A percentile compares a stretch with the other conserved stretches of the same genome.
Evolutionary conservation across 371 early-diverging fungal species (phyloP).

Genomic region (Chytridiales sp.): DNA sequence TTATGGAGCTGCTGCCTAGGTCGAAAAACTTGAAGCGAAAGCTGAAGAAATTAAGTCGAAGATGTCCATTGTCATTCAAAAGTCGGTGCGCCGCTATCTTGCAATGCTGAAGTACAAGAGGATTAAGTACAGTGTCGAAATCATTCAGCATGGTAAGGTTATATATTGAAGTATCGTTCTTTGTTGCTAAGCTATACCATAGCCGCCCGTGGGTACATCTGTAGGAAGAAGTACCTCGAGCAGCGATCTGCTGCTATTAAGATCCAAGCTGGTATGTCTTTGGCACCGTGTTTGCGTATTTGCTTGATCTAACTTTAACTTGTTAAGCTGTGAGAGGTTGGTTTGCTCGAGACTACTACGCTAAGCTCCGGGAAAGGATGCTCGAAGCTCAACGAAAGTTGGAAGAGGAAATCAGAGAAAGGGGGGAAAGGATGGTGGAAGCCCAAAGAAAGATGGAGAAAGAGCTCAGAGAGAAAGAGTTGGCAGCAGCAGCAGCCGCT

Average conservation of each 20-base stretch:
- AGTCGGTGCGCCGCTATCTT: slow-evolving; percentile 22
- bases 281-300: neutral
- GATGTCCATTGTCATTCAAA: slow-evolving; percentile 42
- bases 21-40: slow-evolving; percentile 25
- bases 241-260: slow-evolving; percentile 27
- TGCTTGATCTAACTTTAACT: neutral
- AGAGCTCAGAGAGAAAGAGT: neutral
- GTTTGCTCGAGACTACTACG: slow-evolving; percentile 45
- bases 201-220: slow-evolving; percentile 26
- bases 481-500: no score
- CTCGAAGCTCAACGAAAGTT: slow-evolving; percentile 16
- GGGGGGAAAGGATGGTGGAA: slow-evolving; percentile 18
- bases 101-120: slow-evolving; percentile 16
- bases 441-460: slow-evolving; percentile 20
- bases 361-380: slow-evolving; percentile 24
- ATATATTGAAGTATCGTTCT: no score
- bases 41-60: slow-evolving; percentile 26
- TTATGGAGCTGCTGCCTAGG: slow-evolving; percentile 9
- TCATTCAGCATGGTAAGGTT: slow-evolving; percentile 28
- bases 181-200: no score
- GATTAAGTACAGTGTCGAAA: slow-evolving; percentile 11
- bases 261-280: slow-evolving; percentile 41
- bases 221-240: slow-evolving; percentile 23
- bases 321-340: slow-evolving; percentile 40
- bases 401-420: slow-evolving; percentile 14